Base-by-base conservation (phyloP, 306 rosid genomes). In the Corylus avellana region DNA sequence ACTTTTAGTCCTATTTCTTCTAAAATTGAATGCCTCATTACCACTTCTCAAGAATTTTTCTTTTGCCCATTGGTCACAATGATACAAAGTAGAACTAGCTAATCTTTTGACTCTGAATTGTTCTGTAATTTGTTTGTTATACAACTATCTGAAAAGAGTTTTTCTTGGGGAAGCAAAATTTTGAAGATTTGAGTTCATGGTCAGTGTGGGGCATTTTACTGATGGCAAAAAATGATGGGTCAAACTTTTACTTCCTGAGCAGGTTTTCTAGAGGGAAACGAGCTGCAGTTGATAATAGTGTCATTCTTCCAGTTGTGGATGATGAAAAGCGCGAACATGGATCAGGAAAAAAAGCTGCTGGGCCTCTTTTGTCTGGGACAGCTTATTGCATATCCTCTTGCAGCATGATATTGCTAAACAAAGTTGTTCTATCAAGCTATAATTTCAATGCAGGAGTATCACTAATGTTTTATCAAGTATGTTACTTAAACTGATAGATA, bases 371-470 rank as follows among this genome's bases (percentile, higher is more conserved):
- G 81, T 87, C 97, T 9, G 97, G 98, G 56, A 83, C 83, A 58
- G 97, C 98, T 54, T 94, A 94, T 77, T 94, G 97, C 79, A 62
- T 94, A 76, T 94, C 97, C 70, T 94, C 98, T 4, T 94, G 98
- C 79, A 86, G 95, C 84, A 92, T 94, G 98, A 91, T 91, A 72
- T 78, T 94, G 89, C 85, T 94, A 78, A 94, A 94, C 80, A 94
- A 94, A 80, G 48, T 89, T 71, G 97, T 92, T 78, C 84, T 94
- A 57, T 94, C 97, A 5, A 53, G 92, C 76, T 92, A 86, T 53
- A 84, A 92, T 85, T 94, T 94, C 88, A 80, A 87, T 78, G 97
- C 98, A 2, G 98, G 97, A 75, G 83, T 92, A 84, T 91, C 95
- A 0, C 84, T 94, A 85, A 94, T 94, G 95, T 89, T 94, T 86